Conservation (phyloP, 176 grass and related monocot species). For the Saccharum spontaneum region DNA sequence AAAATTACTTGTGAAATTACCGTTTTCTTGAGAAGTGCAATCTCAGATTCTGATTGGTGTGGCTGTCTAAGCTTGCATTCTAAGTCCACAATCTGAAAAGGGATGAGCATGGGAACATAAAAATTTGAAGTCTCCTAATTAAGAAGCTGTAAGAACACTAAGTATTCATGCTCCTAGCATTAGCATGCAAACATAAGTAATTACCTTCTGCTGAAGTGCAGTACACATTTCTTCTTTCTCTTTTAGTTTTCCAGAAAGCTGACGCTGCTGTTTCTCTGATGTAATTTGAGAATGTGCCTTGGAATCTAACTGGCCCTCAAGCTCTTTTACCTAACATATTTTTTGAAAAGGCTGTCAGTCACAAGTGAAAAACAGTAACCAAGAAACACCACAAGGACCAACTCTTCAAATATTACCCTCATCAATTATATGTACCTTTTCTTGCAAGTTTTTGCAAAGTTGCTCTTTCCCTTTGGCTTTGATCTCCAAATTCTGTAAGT, state of each 20-base stretch:
- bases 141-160: not conserved
- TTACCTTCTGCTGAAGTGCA: conserved; percentile 67
- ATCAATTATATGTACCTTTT: conserved; percentile 62
- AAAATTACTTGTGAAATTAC: conserved; percentile 24
- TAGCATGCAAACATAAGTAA: not conserved
- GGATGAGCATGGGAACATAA: conserved; percentile 5
- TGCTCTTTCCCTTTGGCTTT: conserved; percentile 84
- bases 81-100: conserved; percentile 66
- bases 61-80: conserved; percentile 58
- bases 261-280: conserved; percentile 71
- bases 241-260: conserved; percentile 76
- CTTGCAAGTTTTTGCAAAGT: conserved; percentile 70
- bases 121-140: not conserved
- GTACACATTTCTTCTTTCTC: conserved; percentile 76
- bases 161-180: not conserved
- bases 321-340: conserved; percentile 62
- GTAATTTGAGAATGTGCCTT: conserved; percentile 53
- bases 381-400: not conserved
- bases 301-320: conserved; percentile 61
- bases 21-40: conserved; percentile 62
- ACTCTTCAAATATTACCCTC: not conserved
- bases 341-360: conserved; percentile 19
- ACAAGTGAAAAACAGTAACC: conserved; percentile 8
- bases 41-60: conserved; percentile 47
- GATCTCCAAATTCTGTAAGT: conserved; percentile 72